Conservation (phyloP, 1,284 basidiomycete genomes). For the Pisolithus thermaeus region DNA sequence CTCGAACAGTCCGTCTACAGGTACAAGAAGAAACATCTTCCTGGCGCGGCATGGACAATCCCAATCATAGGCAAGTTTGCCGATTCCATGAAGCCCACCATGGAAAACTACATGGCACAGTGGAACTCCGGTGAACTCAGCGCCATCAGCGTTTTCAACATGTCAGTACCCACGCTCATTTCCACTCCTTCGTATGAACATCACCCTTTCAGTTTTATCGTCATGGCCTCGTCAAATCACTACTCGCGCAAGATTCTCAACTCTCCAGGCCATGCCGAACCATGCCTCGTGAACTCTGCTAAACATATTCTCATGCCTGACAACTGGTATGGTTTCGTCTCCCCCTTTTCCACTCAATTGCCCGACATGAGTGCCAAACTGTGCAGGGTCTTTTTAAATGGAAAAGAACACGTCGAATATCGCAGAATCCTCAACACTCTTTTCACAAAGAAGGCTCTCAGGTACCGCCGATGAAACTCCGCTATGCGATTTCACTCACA, state of each 20-base stretch:
- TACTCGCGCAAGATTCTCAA: conserved; percentile 91
- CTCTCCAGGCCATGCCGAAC: conserved; percentile 84
- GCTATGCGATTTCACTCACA: conserved; percentile 2
- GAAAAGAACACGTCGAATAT: conserved; percentile 92
- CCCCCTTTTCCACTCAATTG: neutral
- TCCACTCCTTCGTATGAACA: neutral
- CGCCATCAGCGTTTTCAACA: conserved; percentile 92
- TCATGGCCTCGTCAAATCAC: conserved; percentile 91
- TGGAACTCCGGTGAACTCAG: conserved; percentile 85
- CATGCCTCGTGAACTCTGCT: conserved; percentile 90
- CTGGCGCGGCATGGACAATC: conserved; percentile 87
- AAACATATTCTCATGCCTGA: conserved; percentile 84
- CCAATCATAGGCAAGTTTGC: conserved; percentile 92
- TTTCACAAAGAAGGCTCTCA: conserved; percentile 91
- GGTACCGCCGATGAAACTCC: conserved; percentile 40
- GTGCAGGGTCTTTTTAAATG: conserved; percentile 90
- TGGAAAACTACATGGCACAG: conserved; percentile 86
- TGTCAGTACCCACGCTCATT: conserved; percentile 48
- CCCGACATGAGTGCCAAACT: neutral
- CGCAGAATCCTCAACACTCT: conserved; percentile 87
- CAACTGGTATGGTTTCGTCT: conserved; percentile 68
- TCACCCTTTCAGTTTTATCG: conserved; percentile 72
- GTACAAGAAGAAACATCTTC: conserved; percentile 81
- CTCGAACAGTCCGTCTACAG: conserved; percentile 85
- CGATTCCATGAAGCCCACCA: conserved; percentile 81